Evolutionary conservation across 1,284 basidiomycete species (phyloP).

Genomic region (Apiotrichum sp.): DNA sequence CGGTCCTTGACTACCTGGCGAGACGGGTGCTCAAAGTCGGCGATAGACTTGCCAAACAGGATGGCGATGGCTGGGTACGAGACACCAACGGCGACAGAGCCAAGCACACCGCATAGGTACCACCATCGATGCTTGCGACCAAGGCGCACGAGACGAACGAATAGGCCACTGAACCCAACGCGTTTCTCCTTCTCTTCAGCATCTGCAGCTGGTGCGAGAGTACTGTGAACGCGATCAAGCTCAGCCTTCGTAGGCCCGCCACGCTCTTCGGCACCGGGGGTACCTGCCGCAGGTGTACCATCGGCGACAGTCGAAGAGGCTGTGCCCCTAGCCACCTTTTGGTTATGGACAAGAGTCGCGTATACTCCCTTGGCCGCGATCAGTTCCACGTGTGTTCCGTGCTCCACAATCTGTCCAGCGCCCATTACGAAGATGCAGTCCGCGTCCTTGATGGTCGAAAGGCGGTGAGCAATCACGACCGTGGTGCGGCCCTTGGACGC

Average conservation of each 20-base stretch:
- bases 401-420: slow-evolving; percentile 72
- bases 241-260: neutral
- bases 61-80: slow-evolving; percentile 83
- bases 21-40: slow-evolving; percentile 57
- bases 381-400: slow-evolving; percentile 65
- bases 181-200: slow-evolving; percentile 4
- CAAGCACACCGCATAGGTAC: slow-evolving; percentile 39
- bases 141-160: slow-evolving; percentile 11
- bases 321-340: slow-evolving; percentile 30
- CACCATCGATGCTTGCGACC: slow-evolving; percentile 38
- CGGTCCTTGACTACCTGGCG: slow-evolving; percentile 19
- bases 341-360: slow-evolving; percentile 36
- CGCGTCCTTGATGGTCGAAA: slow-evolving; percentile 46
- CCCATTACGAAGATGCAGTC: slow-evolving; percentile 84
- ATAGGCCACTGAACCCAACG: slow-evolving; percentile 3
- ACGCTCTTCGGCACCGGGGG: neutral
- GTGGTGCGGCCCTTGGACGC: slow-evolving; percentile 60
- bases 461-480: slow-evolving; percentile 51
- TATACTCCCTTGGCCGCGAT: slow-evolving; percentile 49
- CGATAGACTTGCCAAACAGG: slow-evolving; percentile 64
- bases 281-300: neutral
- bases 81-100: slow-evolving; percentile 53
- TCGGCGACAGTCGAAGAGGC: neutral
- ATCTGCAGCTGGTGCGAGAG: neutral
- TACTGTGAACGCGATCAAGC: neutral